These are phyloP conservation scores for Lentinula boryana DNA, from an alignment of 768 basidiomycete genomes.

Conservation along the genomic window DNA sequence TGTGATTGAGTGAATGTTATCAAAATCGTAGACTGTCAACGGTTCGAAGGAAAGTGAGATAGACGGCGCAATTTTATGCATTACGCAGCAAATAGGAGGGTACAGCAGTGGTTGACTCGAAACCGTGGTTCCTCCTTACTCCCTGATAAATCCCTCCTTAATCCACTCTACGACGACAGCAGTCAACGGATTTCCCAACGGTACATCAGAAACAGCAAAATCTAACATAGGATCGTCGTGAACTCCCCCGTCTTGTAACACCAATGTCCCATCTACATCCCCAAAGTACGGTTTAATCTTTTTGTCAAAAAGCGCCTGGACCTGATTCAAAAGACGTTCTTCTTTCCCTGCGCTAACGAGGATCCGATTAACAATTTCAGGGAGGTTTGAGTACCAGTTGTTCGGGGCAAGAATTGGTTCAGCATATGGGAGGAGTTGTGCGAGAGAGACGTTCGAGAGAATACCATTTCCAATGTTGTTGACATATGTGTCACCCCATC, in stretches of 20 bases:
- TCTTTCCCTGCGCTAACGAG: slow-evolving; percentile 28
- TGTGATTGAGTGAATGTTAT: no score
- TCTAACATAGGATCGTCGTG: slow-evolving; percentile 32
- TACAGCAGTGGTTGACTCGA: no score
- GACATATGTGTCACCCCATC: not conserved
- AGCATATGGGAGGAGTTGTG: slow-evolving; percentile 16
- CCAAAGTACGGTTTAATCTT: not conserved
- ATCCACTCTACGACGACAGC: not conserved
- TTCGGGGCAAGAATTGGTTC: slow-evolving; percentile 24
- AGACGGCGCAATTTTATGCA: no score
- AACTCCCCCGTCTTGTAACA: slow-evolving; percentile 25
- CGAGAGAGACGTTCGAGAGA: slow-evolving; percentile 14
- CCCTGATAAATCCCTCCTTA: not conserved
- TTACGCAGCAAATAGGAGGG: no score
- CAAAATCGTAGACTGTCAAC: no score
- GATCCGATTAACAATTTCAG: slow-evolving; percentile 24
- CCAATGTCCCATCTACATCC: slow-evolving; percentile 15
- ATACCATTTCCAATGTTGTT: slow-evolving; percentile 21
- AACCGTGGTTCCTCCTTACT: not conserved
- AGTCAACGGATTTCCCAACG: not conserved
- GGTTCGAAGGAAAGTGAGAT: no score
- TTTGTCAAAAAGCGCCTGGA: slow-evolving; percentile 10
- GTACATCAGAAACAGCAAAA: not conserved
- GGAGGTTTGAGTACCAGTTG: slow-evolving; percentile 27
- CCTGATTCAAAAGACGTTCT: slow-evolving; percentile 27